Evolutionary conservation across 192 early-diverging fungal species (phyloP), one percentile per base, ranked within the genome.

Genomic region (Chytriomyces sp.): DNA sequence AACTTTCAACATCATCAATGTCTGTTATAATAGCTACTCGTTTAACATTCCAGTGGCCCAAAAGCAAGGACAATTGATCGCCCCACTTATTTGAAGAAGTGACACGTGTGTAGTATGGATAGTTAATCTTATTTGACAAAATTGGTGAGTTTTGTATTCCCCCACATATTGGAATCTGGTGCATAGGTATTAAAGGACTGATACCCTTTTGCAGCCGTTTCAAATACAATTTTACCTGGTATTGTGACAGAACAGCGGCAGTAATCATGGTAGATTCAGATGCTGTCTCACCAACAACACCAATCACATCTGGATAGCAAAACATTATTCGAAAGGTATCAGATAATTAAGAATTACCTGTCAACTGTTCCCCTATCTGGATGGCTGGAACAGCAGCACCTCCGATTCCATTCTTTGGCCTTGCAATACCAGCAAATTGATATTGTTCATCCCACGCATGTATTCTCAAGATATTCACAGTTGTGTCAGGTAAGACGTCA

Each of bases 11-110:
- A 44, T 64, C 62, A 31, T 64, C 62, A 8, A 3, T 64, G 8
- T 64, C 62, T 28, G 30, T 25, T 28, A 64, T 41, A 6, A 64
- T 39, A 17, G 62, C 62, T 4, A 64, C 62, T 7, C 62, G 62
- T 12, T 30, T 30, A 2, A 64, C 62, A 3, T 44, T 64, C 62
- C 62, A 64, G 2, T 6, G 37, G 10, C 26, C 34, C 19, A 64
- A 41, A 2, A 64, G 30, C 31, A 22, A 10, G n/a, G 34, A 19
- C 2, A 64, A 19, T 17, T 64, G 19, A 7, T n/a, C 14, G 1
- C 62, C 62, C 8, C 34, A 64, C 19, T 26, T 17, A 41, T 64
- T 44, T 19, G 10, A 17, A 37, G 14, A 61, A 8, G 30, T 32
- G n/a, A 37, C 30, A 61, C 17, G 25, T 44, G 37, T 19, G 14